Conservation (phyloP, 2,329 filamentous ascomycete species). For the Aschersonia sp. region DNA sequence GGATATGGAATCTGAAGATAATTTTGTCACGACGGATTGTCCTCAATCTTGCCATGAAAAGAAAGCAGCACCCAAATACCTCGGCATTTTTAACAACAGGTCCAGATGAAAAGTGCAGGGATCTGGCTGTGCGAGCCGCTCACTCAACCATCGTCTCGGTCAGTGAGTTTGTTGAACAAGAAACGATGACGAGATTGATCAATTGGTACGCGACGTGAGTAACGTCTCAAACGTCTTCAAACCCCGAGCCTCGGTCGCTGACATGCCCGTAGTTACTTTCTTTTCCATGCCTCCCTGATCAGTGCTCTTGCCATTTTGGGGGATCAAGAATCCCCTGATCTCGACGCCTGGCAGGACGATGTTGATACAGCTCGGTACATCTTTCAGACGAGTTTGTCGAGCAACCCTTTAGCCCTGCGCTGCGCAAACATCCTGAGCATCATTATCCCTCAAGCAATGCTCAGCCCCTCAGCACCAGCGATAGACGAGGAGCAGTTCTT, state of each 20-base stretch:
- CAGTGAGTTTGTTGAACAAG: constrained; percentile 9
- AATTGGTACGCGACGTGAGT: constrained; percentile 16
- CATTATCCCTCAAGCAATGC: constrained; percentile 7
- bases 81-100: constrained; percentile 2
- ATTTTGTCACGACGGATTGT: constrained; percentile 15
- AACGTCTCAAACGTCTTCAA: background rate
- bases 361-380: constrained; percentile 13
- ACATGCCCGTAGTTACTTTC: constrained; percentile 7
- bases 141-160: constrained; percentile 13
- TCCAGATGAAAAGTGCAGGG: constrained; percentile 10
- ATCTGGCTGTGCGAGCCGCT: constrained; percentile 12
- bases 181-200: constrained; percentile 10
- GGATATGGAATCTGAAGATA: constrained; percentile 17
- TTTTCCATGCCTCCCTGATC: constrained; percentile 17
- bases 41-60: constrained; percentile 11
- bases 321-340: constrained; percentile 11
- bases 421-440: constrained; percentile 14
- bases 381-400: constrained; percentile 9
- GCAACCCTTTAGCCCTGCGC: constrained; percentile 12
- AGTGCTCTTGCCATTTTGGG: constrained; percentile 13
- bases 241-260: background rate
- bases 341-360: constrained; percentile 12
- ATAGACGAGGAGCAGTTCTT: background rate
- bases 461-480: background rate
- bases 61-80: constrained; percentile 3